Evolutionary conservation across 768 basidiomycete genomes (phyloP), one percentile per base, ranked within the genome.

Genomic region (Suillus decipiens): DNA sequence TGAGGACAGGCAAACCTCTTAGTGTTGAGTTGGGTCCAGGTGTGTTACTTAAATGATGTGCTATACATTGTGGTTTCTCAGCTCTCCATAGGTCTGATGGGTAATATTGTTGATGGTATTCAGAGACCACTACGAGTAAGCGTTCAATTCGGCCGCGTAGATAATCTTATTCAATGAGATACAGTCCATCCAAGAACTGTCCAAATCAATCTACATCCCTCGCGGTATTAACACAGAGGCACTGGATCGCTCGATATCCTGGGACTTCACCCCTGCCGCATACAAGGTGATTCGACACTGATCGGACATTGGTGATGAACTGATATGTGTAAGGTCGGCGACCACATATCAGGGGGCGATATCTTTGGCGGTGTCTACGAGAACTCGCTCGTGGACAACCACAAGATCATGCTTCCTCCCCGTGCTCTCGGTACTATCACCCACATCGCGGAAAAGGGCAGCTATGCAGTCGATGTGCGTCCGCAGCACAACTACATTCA

Each of bases 131-230:
- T 95, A 43, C 86, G 93, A 70, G 93, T 94, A 73, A 67, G 91
- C 75, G 48, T 22, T 59, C 45, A 33, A 48, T 17, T 36, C 50
- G 31, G 47, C 34, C 66, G 56, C 47, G 22, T 47, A 60, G 55
- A 54, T 41, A 66, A 48, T 54, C 54, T 61, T 61, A 59, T 50
- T 63, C 54, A 43, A 57, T 15, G 28, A 10, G 10, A 57, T 28
- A 9, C 72, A 86, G 89, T 87, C 91, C 41, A 99, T 99, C 69
- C 95, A 95, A 86, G 93, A 97, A 72, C 84, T 93, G 47, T 98
- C 97, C 51, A 91, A 98, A 71, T 97, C 95, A n/a, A 99, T 99
- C 72, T 99, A 99, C 78, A 99, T 99, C 66, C 97, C 97, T 67
- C 91, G 95, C 71, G 97, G 97, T 61, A 99, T 99, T 78, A 99